phyloP scores from a whole-genome alignment of 2,329 filamentous ascomycete genomes.

The Aspergillus ochraceoroseus region DNA sequence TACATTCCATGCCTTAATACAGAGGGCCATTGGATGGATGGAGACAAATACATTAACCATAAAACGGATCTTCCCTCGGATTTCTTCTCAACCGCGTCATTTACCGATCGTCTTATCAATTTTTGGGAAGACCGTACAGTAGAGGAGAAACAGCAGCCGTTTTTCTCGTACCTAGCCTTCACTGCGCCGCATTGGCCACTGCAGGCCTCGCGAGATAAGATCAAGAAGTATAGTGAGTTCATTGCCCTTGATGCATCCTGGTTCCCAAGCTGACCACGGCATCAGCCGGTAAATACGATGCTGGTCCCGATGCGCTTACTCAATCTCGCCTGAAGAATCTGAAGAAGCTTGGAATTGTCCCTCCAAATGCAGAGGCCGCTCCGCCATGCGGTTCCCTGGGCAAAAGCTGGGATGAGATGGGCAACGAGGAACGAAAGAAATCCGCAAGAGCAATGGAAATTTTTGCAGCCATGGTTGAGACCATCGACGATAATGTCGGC shows the following conservation, averaged over 20 bases:
- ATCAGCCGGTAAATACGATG: no score
- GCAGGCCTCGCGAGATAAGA: conserved; percentile 45
- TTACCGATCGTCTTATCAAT: conserved; percentile 27
- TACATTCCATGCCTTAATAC: no score
- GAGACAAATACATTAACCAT: neutral
- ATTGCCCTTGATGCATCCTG: no score
- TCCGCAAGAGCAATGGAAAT: conserved; percentile 48
- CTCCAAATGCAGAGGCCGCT: no score
- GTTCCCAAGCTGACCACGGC: no score
- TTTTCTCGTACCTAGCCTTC: conserved; percentile 49
- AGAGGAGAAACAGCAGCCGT: conserved; percentile 40
- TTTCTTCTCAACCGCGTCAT: conserved; percentile 34
- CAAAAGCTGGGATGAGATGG: conserved; percentile 45
- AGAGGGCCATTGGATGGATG: no score
- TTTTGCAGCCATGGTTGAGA: conserved; percentile 50
- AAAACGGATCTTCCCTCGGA: conserved; percentile 15
- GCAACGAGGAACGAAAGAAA: conserved; percentile 36
- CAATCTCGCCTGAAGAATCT: conserved; percentile 44
- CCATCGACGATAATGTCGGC: conserved; percentile 45
- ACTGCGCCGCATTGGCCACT: conserved; percentile 53
- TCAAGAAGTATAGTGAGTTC: no score
- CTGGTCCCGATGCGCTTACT: conserved; percentile 48
- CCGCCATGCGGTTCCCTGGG: no score
- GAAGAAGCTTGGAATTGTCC: conserved; percentile 26
- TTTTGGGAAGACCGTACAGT: conserved; percentile 30